Percentiles rank a stretch among this genome's conserved stretches.
Conservation (phyloP, 495 filamentous ascomycete species). For the Lentithecium fluviatile region DNA sequence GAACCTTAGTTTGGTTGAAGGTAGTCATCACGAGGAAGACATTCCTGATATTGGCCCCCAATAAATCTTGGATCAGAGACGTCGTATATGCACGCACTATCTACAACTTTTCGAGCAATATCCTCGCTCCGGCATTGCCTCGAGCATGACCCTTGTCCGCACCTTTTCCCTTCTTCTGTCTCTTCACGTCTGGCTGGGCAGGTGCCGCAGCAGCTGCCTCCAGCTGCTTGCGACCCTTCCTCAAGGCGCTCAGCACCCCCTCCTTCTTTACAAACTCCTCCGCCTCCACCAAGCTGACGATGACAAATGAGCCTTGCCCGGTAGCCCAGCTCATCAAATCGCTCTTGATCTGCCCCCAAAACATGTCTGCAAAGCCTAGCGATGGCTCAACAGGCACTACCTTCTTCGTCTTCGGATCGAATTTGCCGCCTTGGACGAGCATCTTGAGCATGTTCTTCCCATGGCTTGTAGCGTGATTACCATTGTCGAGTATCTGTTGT, state of each 20-base stretch:
- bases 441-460: slow-evolving; percentile 76
- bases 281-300: slow-evolving; percentile 76
- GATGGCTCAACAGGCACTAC: slow-evolving; percentile 67
- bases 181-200: slow-evolving; percentile 32
- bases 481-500: slow-evolving; percentile 55
- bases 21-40: too few relatives aligned
- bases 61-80: too few relatives aligned
- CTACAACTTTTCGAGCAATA: slow-evolving; percentile 49
- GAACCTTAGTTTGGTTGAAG: too few relatives aligned
- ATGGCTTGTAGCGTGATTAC: slow-evolving; percentile 48
- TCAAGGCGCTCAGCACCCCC: slow-evolving; percentile 64
- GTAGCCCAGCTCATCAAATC: slow-evolving; percentile 83
- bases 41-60: too few relatives aligned
- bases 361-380: slow-evolving; percentile 72
- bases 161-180: slow-evolving; percentile 41
- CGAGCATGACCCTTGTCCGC: slow-evolving; percentile 37
- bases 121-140: slow-evolving; percentile 55
- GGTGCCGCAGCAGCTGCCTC: slow-evolving; percentile 51
- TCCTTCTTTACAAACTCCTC: slow-evolving; percentile 67
- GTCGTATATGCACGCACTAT: background rate
- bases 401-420: slow-evolving; percentile 66
- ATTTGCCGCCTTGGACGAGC: slow-evolving; percentile 81
- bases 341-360: slow-evolving; percentile 74
- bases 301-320: slow-evolving; percentile 75
- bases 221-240: slow-evolving; percentile 55